Evolutionary conservation across 108 stramenopile genomes (phyloP).

Genomic region (Hondaea fermentalgiana): DNA sequence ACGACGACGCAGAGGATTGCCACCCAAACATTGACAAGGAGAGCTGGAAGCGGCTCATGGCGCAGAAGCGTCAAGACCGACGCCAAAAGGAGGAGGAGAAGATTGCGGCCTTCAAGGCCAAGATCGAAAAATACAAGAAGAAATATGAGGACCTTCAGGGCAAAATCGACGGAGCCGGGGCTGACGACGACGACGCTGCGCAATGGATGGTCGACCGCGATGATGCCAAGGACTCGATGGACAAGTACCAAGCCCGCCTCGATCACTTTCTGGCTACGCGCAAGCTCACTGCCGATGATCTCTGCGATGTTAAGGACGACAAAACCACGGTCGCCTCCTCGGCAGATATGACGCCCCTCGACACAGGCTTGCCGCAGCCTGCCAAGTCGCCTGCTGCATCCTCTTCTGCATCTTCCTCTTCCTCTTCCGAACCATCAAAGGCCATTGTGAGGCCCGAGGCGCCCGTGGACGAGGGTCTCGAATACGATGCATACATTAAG

Average conservation of each 20-base stretch:
- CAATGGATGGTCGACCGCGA: constrained; percentile 1
- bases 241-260: background rate
- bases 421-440: too few relatives aligned
- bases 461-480: background rate
- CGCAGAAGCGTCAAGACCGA: background rate
- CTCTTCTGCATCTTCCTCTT: too few relatives aligned
- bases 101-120: background rate
- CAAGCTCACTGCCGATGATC: constrained; percentile 12
- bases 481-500: background rate
- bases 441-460: background rate
- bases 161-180: background rate
- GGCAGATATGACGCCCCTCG: background rate
- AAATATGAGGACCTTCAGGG: background rate
- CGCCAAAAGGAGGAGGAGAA: background rate
- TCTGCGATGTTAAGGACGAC: constrained; percentile 12
- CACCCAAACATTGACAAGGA: constrained; percentile 98
- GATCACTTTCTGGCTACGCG: background rate
- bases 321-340: background rate
- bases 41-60: constrained; percentile 64
- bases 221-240: background rate
- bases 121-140: background rate
- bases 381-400: too few relatives aligned
- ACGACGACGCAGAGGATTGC: constrained; percentile 88
- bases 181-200: background rate
- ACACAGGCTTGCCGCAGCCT: background rate